Evolutionary conservation across 441 rosid genomes (phyloP).

Genomic region (Pelargonium cotyledonis): DNA sequence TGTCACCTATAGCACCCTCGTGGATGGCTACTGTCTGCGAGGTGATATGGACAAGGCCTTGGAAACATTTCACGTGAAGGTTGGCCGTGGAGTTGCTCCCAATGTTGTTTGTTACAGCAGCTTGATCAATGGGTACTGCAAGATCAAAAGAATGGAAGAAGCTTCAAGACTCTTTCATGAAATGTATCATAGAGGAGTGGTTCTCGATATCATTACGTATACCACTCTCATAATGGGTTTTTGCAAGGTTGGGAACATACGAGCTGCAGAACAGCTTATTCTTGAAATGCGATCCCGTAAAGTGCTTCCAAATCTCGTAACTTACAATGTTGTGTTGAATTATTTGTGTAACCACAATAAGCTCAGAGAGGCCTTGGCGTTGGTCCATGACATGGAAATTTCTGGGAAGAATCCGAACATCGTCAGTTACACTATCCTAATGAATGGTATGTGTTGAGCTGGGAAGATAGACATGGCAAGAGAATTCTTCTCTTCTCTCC

Average conservation of each 20-base stretch:
- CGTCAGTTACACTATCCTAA: not conserved
- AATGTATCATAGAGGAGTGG: not conserved
- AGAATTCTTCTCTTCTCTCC: not conserved
- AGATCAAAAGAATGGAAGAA: not conserved
- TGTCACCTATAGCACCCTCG: constrained; percentile 19
- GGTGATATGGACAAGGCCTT: not conserved
- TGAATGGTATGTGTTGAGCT: not conserved
- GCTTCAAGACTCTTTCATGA: not conserved
- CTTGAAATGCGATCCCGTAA: not conserved
- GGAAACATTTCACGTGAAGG: not conserved
- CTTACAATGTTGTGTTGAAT: not conserved
- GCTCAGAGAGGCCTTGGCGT: not conserved
- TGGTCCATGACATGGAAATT: not conserved
- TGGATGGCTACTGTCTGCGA: not conserved
- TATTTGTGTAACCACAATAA: not conserved
- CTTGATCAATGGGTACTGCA: constrained; percentile 8
- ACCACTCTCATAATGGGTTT: not conserved
- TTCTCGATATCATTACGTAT: not conserved
- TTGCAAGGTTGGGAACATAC: not conserved
- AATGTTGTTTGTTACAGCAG: not conserved
- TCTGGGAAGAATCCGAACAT: not conserved
- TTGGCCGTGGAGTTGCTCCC: not conserved
- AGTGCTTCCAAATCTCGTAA: not conserved
- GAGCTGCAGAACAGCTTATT: not conserved
- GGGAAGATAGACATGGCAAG: not conserved